Base-by-base conservation (phyloP, 352 stramenopile species). In the Lagenidium sp. region DNA sequence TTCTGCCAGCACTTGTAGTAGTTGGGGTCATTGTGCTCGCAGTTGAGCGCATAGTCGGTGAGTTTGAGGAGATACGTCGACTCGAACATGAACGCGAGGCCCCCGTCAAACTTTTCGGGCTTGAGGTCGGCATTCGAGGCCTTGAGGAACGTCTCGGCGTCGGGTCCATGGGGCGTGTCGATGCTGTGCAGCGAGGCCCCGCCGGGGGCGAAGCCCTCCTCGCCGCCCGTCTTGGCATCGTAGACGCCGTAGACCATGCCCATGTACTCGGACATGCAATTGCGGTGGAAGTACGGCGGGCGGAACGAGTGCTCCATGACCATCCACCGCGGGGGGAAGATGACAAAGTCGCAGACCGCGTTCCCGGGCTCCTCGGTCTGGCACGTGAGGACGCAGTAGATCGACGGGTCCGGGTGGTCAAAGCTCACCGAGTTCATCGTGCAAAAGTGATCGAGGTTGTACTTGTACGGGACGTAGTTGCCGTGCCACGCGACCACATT, bases 241-340 rank as follows among this genome's bases (percentile, higher is more conserved):
- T 99, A 98, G 37, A 74, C 76, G 35, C 94, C 95, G 51, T 91
- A 91, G 50, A 98, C 89, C 71, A 98, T 95, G 36, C 95, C 95
- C 95, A 98, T 99, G 61, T 96, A 99, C 72, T 99, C 94, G 18
- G 77, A 92, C 94, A 98, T 98, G 49, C 75, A 93, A 71, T 99
- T 99, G 39, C 94, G 82, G 62, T 99, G 95, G 60, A 97, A 97
- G 64, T 93, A 97, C 1, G 88, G 87, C 28, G 89, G 91, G 6
- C 91, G 83, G 58, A 91, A 94, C 20, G 94, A 98, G 59, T 98
- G 72, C 38, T 96, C 82, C 58, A 93, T 92, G 38, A 81, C 91
- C 92, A 98, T 97, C 76, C 95, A 97, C 18, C 95, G 80, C 10
- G 92, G 94, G 18, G 95, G 94, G 55, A 99, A 99, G 50, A 99